Percentiles rank a stretch among this genome's conserved stretches.
These are phyloP conservation scores for Huiozyma sinensis DNA, from an alignment of 805 yeast species.

Conservation along the genomic window DNA sequence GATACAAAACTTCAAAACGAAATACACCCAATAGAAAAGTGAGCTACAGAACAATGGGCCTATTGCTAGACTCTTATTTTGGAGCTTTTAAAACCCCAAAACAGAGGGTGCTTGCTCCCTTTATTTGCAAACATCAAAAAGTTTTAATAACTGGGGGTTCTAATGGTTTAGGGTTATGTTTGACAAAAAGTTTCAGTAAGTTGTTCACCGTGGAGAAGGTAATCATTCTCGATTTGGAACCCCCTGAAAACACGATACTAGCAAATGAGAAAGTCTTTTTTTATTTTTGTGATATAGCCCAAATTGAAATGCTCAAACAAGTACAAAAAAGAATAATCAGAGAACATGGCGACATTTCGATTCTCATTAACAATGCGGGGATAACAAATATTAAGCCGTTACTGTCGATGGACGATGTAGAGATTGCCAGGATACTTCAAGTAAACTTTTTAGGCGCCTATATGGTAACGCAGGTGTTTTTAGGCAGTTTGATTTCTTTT, in stretches of 20 bases:
- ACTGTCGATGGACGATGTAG: slow-evolving; percentile 41
- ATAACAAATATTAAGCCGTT: slow-evolving; percentile 50
- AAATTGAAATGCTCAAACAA: slow-evolving; percentile 34
- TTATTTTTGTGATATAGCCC: slow-evolving; percentile 61
- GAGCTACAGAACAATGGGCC: no score
- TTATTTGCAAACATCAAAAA: no score
- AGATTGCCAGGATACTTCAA: slow-evolving; percentile 50
- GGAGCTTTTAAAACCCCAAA: no score
- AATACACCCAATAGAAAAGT: no score
- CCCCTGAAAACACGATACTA: slow-evolving; percentile 20
- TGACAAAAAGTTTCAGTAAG: slow-evolving; percentile 38
- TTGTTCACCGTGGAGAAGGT: slow-evolving; percentile 35
- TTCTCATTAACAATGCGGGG: slow-evolving; percentile 82
- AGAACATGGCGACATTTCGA: slow-evolving; percentile 49
- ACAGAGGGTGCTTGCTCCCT: no score
- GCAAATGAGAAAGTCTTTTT: slow-evolving; percentile 37
- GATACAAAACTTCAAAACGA: no score
- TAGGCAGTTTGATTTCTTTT: slow-evolving; percentile 57
- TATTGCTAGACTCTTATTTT: no score
- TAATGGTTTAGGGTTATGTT: slow-evolving; percentile 63
- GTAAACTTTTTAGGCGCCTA: slow-evolving; percentile 66
- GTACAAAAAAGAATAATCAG: slow-evolving; percentile 32
- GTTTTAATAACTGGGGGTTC: slow-evolving; percentile 79
- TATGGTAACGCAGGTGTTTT: slow-evolving; percentile 54
- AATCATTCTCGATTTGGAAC: slow-evolving; percentile 52